Evolutionary conservation across 129 eudicot genomes (phyloP).

Genomic region (Flaveria brownii): DNA sequence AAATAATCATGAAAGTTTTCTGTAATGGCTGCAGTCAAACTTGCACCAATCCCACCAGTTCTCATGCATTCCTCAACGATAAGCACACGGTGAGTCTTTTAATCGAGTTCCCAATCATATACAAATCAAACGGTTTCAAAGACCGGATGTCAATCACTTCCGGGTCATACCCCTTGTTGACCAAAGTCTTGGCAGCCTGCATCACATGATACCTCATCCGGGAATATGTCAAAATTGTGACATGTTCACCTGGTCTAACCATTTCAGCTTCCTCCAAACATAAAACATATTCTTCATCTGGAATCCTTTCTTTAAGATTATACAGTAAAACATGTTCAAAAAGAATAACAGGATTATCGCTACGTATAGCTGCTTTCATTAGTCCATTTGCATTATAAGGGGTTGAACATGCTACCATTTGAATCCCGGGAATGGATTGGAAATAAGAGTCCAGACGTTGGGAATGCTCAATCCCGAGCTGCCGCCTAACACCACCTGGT

Average conservation of each 20-base stretch:
- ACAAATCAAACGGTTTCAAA: constrained; percentile 83
- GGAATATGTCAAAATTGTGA: constrained; percentile 80
- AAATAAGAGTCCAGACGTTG: constrained; percentile 92
- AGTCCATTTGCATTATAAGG: constrained; percentile 91
- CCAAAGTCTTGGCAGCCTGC: constrained; percentile 91
- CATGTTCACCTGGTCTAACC: constrained; percentile 93
- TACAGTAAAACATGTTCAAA: constrained; percentile 90
- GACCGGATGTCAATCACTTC: constrained; percentile 93
- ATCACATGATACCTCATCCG: constrained; percentile 90
- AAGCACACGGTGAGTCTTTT: constrained; percentile 90
- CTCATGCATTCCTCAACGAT: constrained; percentile 98
- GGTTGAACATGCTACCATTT: constrained; percentile 97
- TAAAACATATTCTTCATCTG: constrained; percentile 76
- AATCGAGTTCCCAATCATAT: constrained; percentile 85
- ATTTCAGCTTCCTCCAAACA: constrained; percentile 89
- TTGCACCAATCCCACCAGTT: constrained; percentile 96
- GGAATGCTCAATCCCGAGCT: constrained; percentile 95
- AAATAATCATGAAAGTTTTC: constrained; percentile 86
- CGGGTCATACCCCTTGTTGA: constrained; percentile 92
- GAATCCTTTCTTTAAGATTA: constrained; percentile 81
- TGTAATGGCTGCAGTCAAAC: constrained; percentile 82
- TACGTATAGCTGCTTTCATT: constrained; percentile 94
- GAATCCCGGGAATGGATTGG: constrained; percentile 94
- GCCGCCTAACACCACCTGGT: constrained; percentile 96
- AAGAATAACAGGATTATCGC: constrained; percentile 85